Base-by-base conservation (phyloP, 2,329 filamentous ascomycete species). In the Trematosphaeria pertusa region DNA sequence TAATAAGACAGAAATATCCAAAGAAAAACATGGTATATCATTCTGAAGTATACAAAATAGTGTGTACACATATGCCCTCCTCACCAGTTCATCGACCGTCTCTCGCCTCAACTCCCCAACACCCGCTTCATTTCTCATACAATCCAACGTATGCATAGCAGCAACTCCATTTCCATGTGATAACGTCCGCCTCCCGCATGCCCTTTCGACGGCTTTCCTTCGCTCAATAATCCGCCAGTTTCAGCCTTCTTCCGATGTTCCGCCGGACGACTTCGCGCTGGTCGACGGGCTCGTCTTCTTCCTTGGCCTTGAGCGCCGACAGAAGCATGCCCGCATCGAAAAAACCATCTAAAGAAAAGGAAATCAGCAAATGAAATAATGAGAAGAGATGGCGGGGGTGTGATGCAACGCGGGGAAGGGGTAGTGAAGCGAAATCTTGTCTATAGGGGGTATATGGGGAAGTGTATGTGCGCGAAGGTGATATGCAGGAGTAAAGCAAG, bases 291-390 rank as follows among this genome's bases (percentile, higher is more conserved):
- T 75, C 78, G 46, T 51, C 58, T 22, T 84, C 79, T 12, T 81
- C 81, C 39, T 87, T 82, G 2, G 87, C 87, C 68, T 92, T 92
- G 47, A 96, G 83, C 1, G 91, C 91, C 70, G 95, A 89, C 18
- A 94, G 79, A 4, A 97, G 82, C 91, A 97, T 96, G 11, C 93
- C 93, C 0, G 93, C 91, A 69, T 97, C 93, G 74, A 97, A 97
- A 79, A 97, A 97, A 22, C 93, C 93, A 78, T 97, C 92, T 96
- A 67, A n/a, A 43, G 51, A 52, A 57, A 54, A 52, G 48, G 71
- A 61, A 71, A 74, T 61, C 53, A 67, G 59, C 50, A 57, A 60
- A 53, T 50, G 32, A 54, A 52, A 55, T 24, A 31, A 34, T 41
- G 21, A 37, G 17, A 45, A 34, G 41, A 24, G 39, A 40, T 31